Base-by-base conservation (phyloP, 2,329 filamentous ascomycete species). In the Fusarium sp. region DNA sequence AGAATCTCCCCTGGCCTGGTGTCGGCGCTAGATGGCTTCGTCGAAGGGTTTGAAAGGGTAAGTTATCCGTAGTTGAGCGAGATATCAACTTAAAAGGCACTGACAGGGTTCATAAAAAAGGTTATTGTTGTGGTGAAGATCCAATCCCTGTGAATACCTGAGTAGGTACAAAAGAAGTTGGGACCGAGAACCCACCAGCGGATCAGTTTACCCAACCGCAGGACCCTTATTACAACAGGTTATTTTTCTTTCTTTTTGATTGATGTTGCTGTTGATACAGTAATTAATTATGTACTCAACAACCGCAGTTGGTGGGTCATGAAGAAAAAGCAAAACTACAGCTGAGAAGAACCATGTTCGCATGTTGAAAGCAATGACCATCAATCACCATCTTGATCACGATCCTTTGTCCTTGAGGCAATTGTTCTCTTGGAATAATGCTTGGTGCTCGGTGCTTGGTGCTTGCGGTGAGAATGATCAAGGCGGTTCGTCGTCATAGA, bases 181-280 rank as follows among this genome's bases (percentile, higher is more conserved):
- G 32, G 24, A 42, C 32, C 24, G 24, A 18, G 42, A 58, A 52
- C 37, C 51, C 47, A 63, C 46, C 45, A 25, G 53, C 40, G 37
- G 34, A 56, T 65, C 69, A 51, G 57, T 25, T 64, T 66, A 60
- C 49, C 72, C 70, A 75, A 75, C 68, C 65, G 70, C 64, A 74
- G 61, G 62, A 65, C 66, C 64, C 66, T 63, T 72, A 74, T 72
- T 74, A 69, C 70, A 24, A 70, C 27, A 40, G 48, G 52, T 63
- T 67, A 64, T 52, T 52, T 61, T 62, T 61, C 51, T 63, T 51
- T 29, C 37, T 42, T 32, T 57, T 18, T 29, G 10, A 45, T 24
- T 49, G 32, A 27, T 41, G 18, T n/a, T 37, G 16, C 24, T 53
- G 49, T 47, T 13, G 44, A 52, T 52, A n/a, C 9, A 37, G 16